phyloP scores from a whole-genome alignment of 805 yeast species.

The Saccharomycopsis babjevae region DNA sequence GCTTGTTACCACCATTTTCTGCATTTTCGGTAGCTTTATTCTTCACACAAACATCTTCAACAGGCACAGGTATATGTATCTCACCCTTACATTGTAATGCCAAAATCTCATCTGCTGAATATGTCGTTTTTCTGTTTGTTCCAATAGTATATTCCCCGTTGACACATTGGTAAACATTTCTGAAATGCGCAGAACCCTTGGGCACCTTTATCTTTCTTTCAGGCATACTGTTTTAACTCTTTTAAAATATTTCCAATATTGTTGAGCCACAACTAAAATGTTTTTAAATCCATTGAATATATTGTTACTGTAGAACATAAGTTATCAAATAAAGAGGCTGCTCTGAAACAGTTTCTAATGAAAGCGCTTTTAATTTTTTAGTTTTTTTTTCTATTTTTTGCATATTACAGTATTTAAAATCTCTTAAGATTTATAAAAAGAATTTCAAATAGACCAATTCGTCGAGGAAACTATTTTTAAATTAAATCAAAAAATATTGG shows the following conservation, averaged over 20 bases:
- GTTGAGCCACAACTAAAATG: not conserved
- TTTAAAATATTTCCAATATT: not conserved
- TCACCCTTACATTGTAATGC: not conserved
- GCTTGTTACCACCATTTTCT: not conserved
- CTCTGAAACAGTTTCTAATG: no score
- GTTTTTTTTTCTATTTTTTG: no score
- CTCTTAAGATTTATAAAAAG: no score
- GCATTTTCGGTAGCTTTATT: not conserved
- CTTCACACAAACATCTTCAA: not conserved
- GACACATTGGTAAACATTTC: not conserved
- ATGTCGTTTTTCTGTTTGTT: not conserved
- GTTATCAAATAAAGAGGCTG: no score
- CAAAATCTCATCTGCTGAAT: constrained; percentile 11
- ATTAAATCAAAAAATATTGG: no score
- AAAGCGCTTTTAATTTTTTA: no score
- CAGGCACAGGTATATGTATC: constrained; percentile 2
- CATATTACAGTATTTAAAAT: no score
- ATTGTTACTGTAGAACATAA: no score
- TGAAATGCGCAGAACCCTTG: not conserved
- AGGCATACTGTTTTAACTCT: not conserved
- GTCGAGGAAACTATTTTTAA: no score
- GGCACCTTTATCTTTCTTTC: not conserved
- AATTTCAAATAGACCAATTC: no score
- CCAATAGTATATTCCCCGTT: not conserved
- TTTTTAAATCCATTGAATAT: no score